Base-by-base conservation (phyloP, 2,329 filamentous ascomycete species). In the Phaeophleospora eucalypticola region DNA sequence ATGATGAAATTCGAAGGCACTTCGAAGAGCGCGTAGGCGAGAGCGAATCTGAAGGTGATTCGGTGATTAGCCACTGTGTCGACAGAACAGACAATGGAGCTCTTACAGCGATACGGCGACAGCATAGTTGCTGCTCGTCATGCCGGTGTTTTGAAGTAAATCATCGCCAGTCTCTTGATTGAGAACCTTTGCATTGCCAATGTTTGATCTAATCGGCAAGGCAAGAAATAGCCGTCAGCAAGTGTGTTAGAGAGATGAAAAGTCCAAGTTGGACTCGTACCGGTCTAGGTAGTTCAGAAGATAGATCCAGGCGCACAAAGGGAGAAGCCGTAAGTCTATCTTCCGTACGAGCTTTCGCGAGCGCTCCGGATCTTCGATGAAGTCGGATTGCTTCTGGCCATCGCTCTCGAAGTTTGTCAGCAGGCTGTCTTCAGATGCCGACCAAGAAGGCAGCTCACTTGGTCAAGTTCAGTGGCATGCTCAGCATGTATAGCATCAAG, bases 71-170 rank as follows among this genome's bases (percentile, higher is more conserved):
- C n/a, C n/a, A n/a, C n/a, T n/a, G n/a, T n/a, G n/a, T n/a, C n/a
- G n/a, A n/a, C n/a, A n/a, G n/a, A n/a, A n/a, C n/a, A n/a, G n/a
- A n/a, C n/a, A n/a, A n/a, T n/a, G n/a, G n/a, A n/a, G n/a, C n/a
- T n/a, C 24, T 29, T 29, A 29, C 7, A 80, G 41, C 24, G 57
- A 59, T 16, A 62, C 53, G 1, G 60, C 58, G 1, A 62, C 54
- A 2, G 78, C 77, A 65, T 81, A 87, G 57, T 85, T 71, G 57
- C 76, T 72, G 41, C 77, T 71, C 1, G 77, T 79, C 77, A 85
- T 84, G 51, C 71, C 57, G 1, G 82, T 83, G 58, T 80, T 74
- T 17, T 74, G 71, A 27, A 85, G 73, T 53, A 87, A 74, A 65
- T 84, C 81, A 62, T 86, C 71, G 36, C 73, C 63, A 0, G 76